Evolutionary conservation across 2,329 filamentous ascomycete species (phyloP).

Genomic region (Coleophoma cylindrospora): DNA sequence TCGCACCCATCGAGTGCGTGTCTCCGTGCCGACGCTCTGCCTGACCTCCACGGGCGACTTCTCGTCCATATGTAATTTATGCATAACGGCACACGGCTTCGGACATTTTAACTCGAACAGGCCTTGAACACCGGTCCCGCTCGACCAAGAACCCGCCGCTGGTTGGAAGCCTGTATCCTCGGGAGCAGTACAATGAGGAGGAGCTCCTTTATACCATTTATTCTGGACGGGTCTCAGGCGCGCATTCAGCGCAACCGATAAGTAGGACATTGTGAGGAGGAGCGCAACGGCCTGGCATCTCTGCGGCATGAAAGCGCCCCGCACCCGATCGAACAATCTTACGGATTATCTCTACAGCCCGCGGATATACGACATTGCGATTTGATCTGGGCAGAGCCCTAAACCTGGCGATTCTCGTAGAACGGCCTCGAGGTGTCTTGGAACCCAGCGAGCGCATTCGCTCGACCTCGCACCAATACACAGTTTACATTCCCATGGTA

Average conservation of each 20-base stretch:
- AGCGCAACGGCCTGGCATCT: too few species aligned
- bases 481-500: neutral
- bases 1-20: too few species aligned
- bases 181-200: slow-evolving; percentile 18
- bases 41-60: neutral
- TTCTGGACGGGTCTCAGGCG: too few species aligned
- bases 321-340: too few species aligned
- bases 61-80: neutral
- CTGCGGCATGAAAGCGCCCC: too few species aligned
- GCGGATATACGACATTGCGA: too few species aligned
- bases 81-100: neutral
- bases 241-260: too few species aligned
- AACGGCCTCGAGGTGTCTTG: neutral
- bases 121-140: neutral
- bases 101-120: neutral
- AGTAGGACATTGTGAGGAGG: too few species aligned
- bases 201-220: slow-evolving; percentile 13
- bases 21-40: too few species aligned
- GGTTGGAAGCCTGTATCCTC: slow-evolving; percentile 7
- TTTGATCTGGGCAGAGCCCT: neutral
- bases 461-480: neutral
- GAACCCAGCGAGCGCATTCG: neutral
- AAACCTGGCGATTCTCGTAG: neutral
- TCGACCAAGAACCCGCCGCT: slow-evolving; percentile 2
- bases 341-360: too few species aligned